Evolutionary conservation across 1,284 basidiomycete species (phyloP), one percentile per base, ranked within the genome.

Genomic region (Earliella scabrosa): DNA sequence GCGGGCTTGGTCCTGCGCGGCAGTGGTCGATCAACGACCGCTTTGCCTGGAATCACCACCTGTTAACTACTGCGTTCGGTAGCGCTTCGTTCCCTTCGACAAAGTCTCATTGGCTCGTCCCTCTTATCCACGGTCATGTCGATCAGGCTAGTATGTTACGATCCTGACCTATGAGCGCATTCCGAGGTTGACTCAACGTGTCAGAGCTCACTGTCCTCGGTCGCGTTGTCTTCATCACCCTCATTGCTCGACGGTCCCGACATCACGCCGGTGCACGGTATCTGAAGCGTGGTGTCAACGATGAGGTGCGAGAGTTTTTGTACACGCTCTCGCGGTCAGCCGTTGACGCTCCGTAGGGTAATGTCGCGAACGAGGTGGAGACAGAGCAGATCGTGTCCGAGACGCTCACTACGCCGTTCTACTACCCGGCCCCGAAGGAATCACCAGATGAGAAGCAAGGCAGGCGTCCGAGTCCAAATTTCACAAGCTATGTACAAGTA

Each of bases 351-450:
- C 8, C 2, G 4, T 65, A 96, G 92, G 97, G 97, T 2, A 93
- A 98, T 68, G 97, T 99, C 2, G 97, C 97, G 1, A 99, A 99
- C 67, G 97, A 99, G 73, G 97, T 99, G 2, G 97, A 99, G 74
- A 98, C 96, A 0, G 97, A 99, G 68, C 97, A 99, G 69, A 97
- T 99, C 50, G 96, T 99, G 0, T 94, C 91, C 3, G 97, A 99
- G 69, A 92, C 94, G 0, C 73, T 96, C 7, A 97, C 95, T 0
- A 99, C 95, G 0, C 86, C 95, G 0, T 96, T 97, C 70, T 92
- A 94, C 66, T 88, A 82, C 68, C 86, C 89, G 16, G 75, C 76
- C 11, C 66, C 68, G 14, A 68, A 76, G 29, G 72, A 73, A 9
- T 52, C 64, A 1, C 50, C 63, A 1, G 67, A 69, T 10, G 72